These are phyloP conservation scores for Daedaleopsis nitida DNA, from an alignment of 768 basidiomycete genomes.

Conservation along the genomic window DNA sequence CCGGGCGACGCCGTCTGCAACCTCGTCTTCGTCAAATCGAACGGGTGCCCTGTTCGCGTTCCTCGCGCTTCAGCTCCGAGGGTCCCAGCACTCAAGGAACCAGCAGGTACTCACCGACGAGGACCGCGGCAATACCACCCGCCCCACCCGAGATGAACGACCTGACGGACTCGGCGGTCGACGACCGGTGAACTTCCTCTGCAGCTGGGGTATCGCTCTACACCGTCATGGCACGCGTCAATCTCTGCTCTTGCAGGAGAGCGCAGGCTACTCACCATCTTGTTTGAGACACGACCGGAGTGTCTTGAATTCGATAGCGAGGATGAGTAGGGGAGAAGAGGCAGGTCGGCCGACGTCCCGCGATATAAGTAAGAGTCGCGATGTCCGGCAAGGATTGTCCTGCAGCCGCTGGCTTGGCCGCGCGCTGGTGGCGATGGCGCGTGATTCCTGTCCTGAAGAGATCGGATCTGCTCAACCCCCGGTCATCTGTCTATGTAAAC, in stretches of 20 bases:
- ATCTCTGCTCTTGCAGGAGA: background rate
- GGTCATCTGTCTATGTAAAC: background rate
- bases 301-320: background rate
- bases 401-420: constrained; percentile 8
- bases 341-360: background rate
- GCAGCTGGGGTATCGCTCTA: constrained; percentile 27
- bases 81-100: background rate
- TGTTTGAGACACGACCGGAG: background rate
- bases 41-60: constrained; percentile 77
- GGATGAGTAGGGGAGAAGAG: constrained; percentile 1
- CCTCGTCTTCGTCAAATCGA: constrained; percentile 95
- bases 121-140: constrained; percentile 84
- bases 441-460: constrained; percentile 15
- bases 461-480: background rate
- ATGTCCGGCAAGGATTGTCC: too few species aligned
- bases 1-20: constrained; percentile 91
- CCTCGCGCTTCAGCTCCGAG: background rate
- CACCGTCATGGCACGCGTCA: background rate
- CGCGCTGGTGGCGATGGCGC: constrained; percentile 15
- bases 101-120: constrained; percentile 71
- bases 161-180: constrained; percentile 55
- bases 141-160: constrained; percentile 93
- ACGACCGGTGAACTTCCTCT: constrained; percentile 25
- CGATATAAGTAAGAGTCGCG: constrained; percentile 1
- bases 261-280: constrained; percentile 18